These are phyloP conservation scores for Trypanosomatidae sp. DNA, from an alignment of 208 protist species.

Conservation along the genomic window DNA sequence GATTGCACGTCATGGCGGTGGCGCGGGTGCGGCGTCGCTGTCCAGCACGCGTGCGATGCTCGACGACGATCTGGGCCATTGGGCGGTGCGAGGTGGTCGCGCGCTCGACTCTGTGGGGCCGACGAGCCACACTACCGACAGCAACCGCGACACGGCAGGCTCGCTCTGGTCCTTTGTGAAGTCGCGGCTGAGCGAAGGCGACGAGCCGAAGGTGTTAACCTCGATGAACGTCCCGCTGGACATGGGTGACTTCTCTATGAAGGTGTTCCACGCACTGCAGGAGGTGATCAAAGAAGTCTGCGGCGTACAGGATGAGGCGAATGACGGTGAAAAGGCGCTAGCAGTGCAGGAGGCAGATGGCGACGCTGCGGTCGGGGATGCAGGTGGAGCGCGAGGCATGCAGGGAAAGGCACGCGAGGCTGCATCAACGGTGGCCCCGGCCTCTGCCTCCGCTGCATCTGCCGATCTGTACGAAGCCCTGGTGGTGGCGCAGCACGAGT, in stretches of 20 bases:
- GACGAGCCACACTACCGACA: not conserved
- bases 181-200: constrained; percentile 9
- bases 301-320: constrained; percentile 7
- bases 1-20: not conserved
- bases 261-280: constrained; percentile 55
- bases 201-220: constrained; percentile 33
- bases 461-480: constrained; percentile 12
- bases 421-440: too few relatives aligned
- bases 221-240: constrained; percentile 61
- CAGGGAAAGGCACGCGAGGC: not conserved
- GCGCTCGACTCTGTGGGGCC: constrained; percentile 16
- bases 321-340: not conserved
- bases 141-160: not conserved
- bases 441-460: not conserved
- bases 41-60: constrained; percentile 12
- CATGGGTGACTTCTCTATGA: constrained; percentile 69
- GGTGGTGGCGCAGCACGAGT: constrained; percentile 22
- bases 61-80: constrained; percentile 25
- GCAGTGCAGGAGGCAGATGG: constrained; percentile 1
- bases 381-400: not conserved
- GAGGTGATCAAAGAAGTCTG: constrained; percentile 43
- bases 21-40: not conserved
- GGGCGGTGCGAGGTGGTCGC: constrained; percentile 17
- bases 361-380: not conserved
- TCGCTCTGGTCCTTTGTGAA: constrained; percentile 26